These are phyloP conservation scores for Endocladia muricata DNA, from an alignment of 31 red algal genomes.

Conservation along the genomic window DNA sequence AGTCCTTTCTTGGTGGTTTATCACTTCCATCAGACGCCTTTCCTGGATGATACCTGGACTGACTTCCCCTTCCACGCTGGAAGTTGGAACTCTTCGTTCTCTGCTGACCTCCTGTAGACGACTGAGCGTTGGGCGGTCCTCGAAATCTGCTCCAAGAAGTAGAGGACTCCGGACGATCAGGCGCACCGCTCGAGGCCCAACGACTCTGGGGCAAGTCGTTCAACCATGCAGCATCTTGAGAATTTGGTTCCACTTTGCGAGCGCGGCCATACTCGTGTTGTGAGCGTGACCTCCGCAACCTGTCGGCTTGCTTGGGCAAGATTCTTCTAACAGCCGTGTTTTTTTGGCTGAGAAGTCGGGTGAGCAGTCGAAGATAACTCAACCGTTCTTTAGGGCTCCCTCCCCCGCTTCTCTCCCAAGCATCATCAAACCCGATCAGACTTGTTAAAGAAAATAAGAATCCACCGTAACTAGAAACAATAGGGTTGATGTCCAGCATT, in stretches of 20 bases:
- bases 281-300: not conserved
- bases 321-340: constrained; percentile 59
- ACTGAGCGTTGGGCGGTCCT: too few species aligned
- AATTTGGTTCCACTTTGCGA: not conserved
- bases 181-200: constrained; percentile 45
- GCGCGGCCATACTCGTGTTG: not conserved
- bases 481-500: constrained; percentile 45
- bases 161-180: too few species aligned
- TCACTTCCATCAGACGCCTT: too few species aligned
- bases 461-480: constrained; percentile 69
- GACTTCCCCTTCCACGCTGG: too few species aligned
- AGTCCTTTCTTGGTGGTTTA: too few species aligned
- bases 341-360: constrained; percentile 46
- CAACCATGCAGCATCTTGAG: constrained; percentile 40
- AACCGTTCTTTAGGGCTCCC: constrained; percentile 50
- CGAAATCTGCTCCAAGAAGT: too few species aligned
- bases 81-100: too few species aligned
- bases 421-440: constrained; percentile 57
- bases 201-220: constrained; percentile 42
- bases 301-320: constrained; percentile 14
- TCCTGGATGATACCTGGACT: too few species aligned
- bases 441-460: constrained; percentile 69
- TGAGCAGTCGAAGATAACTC: constrained; percentile 78
- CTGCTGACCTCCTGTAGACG: too few species aligned
- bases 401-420: constrained; percentile 51